Conservation (phyloP, 2,329 filamentous ascomycete genomes). For the Penicillium sp. region DNA sequence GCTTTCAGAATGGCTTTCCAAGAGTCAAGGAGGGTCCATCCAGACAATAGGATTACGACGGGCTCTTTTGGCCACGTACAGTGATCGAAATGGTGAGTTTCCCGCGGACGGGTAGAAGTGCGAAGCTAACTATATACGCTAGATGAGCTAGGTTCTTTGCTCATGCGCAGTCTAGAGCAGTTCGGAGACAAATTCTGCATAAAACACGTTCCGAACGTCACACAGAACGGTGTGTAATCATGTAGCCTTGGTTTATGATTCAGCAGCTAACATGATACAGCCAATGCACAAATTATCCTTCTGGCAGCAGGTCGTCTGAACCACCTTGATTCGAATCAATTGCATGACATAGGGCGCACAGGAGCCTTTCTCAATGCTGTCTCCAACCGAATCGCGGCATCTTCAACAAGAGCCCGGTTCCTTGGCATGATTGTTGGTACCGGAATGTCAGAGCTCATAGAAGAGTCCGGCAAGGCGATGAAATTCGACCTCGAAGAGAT, state of each 20-base stretch:
- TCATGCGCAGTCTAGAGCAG: constrained; percentile 64
- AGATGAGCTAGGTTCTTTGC: constrained; percentile 51
- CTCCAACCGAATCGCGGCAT: constrained; percentile 78
- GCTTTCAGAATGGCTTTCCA: constrained; percentile 64
- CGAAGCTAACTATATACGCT: constrained; percentile 9
- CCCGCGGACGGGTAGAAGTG: neutral
- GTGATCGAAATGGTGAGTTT: constrained; percentile 49
- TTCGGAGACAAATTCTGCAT: constrained; percentile 89
- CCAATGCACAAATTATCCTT: constrained; percentile 74
- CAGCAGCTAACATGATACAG: constrained; percentile 47
- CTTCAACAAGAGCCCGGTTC: constrained; percentile 72
- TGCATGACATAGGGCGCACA: constrained; percentile 69
- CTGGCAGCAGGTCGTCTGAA: constrained; percentile 74
- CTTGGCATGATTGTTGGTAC: constrained; percentile 87
- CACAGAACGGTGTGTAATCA: constrained; percentile 68
- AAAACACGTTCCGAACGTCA: constrained; percentile 75
- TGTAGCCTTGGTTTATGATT: neutral
- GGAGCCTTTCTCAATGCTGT: constrained; percentile 72
- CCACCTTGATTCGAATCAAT: constrained; percentile 61
- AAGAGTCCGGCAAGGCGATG: constrained; percentile 67
- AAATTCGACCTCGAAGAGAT: constrained; percentile 83
- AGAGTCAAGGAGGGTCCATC: constrained; percentile 64
- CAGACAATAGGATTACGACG: constrained; percentile 65
- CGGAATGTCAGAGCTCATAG: constrained; percentile 63
- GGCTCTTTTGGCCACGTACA: constrained; percentile 60